These are phyloP conservation scores for Annulohypoxylon bovei DNA, from an alignment of 495 filamentous ascomycete species.

Conservation along the genomic window DNA sequence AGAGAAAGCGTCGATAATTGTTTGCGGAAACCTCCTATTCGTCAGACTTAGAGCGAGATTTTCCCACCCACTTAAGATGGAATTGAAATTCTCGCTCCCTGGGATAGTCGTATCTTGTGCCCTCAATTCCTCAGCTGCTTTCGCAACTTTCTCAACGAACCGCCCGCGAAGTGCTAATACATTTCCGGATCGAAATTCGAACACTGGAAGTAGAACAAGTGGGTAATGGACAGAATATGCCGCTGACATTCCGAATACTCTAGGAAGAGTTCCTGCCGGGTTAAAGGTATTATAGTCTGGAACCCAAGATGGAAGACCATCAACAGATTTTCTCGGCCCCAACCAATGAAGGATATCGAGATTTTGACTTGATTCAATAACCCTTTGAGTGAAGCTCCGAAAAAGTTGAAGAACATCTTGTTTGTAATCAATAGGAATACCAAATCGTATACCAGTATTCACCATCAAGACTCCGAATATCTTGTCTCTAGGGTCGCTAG, in stretches of 20 bases:
- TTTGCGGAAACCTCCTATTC: constrained; percentile 20
- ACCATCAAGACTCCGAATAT: constrained; percentile 9
- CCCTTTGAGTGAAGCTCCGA: constrained; percentile 12
- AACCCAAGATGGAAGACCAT: constrained; percentile 30
- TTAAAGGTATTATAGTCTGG: constrained; percentile 24
- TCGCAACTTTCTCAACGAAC: constrained; percentile 9
- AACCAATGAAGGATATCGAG: constrained; percentile 30
- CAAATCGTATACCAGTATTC: background rate
- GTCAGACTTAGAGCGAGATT: constrained; percentile 1
- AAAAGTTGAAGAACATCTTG: constrained; percentile 9
- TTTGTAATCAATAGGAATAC: background rate
- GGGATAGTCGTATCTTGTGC: background rate
- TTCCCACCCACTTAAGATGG: constrained; percentile 11
- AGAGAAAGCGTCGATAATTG: constrained; percentile 15
- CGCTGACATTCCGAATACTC: constrained; percentile 14
- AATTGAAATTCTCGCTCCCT: background rate
- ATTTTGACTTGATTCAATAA: constrained; percentile 9
- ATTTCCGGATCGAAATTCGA: constrained; percentile 3
- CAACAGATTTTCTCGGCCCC: background rate
- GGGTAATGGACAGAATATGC: constrained; percentile 31
- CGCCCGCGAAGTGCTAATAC: constrained; percentile 5
- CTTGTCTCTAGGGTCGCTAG: constrained; percentile 23
- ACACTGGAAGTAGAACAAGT: background rate
- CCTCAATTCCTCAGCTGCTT: constrained; percentile 2
- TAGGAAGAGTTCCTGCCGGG: constrained; percentile 19